Evolutionary conservation across 2,329 filamentous ascomycete genomes (phyloP).

Genomic region (Calonectria fujianensis): DNA sequence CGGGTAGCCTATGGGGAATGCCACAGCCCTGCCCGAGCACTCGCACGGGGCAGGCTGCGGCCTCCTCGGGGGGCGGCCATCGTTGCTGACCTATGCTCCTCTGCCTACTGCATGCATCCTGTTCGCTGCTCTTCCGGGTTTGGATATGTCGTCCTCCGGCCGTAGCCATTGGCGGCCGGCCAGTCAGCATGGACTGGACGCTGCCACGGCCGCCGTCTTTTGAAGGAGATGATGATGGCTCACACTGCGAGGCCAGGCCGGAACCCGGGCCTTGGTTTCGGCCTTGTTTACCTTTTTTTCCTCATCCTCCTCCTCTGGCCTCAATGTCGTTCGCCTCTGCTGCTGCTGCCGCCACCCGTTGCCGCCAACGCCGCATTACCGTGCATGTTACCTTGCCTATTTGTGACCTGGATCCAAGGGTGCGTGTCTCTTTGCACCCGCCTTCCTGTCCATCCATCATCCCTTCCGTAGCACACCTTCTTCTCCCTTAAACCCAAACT

Average conservation of each 20-base stretch:
- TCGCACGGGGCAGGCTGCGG: conserved; percentile 31
- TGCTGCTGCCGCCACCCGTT: conserved; percentile 9
- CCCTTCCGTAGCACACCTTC: conserved; percentile 11
- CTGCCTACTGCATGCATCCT: conserved; percentile 24
- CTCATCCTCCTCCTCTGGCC: neutral
- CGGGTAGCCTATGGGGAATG: conserved; percentile 32
- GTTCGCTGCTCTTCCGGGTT: conserved; percentile 23
- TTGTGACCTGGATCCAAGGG: conserved; percentile 12
- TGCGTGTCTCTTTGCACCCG: conserved; percentile 1
- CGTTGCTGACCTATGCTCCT: conserved; percentile 24
- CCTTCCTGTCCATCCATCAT: conserved; percentile 19
- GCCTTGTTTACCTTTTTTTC: neutral
- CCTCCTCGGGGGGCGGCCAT: conserved; percentile 7
- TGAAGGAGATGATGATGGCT: conserved; percentile 24
- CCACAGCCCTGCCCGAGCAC: conserved; percentile 11
- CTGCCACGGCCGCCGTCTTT: conserved; percentile 24
- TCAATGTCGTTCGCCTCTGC: conserved; percentile 1
- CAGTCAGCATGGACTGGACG: conserved; percentile 8
- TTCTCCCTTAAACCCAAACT: conserved; percentile 31
- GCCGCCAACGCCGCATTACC: conserved; percentile 37
- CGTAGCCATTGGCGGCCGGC: conserved; percentile 22
- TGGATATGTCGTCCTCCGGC: conserved; percentile 23
- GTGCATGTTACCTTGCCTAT: conserved; percentile 35
- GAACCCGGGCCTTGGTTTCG: conserved; percentile 10
- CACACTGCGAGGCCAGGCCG: conserved; percentile 10